A percentile compares a stretch with the other conserved stretches of the same genome.
These are phyloP conservation scores for Lipomyces japonicus DNA, from an alignment of 805 yeast genomes.

Conservation along the genomic window DNA sequence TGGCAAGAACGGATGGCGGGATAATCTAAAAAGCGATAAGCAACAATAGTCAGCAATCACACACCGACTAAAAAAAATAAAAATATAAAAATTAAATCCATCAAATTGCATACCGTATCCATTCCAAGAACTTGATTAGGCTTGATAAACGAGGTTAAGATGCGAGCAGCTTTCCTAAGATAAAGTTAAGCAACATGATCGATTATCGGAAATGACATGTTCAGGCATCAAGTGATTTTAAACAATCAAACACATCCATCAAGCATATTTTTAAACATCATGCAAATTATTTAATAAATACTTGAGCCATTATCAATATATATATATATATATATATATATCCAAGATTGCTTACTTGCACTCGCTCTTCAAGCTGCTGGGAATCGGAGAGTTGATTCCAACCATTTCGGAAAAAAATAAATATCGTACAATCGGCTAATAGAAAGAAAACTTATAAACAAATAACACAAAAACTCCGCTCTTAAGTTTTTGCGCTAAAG, in stretches of 20 bases:
- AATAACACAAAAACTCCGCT: no score
- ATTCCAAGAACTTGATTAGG: slow-evolving; percentile 93
- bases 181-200: not conserved
- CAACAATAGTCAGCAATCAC: slow-evolving; percentile 33
- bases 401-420: slow-evolving; percentile 9
- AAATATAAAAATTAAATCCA: not conserved
- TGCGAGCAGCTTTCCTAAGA: slow-evolving; percentile 82
- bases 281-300: no score
- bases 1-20: slow-evolving; percentile 80
- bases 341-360: slow-evolving; percentile 65
- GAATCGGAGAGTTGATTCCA: slow-evolving; percentile 82
- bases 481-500: no score
- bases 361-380: slow-evolving; percentile 82
- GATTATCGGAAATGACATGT: not conserved
- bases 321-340: no score
- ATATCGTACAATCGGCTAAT: no score
- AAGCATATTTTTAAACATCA: not conserved
- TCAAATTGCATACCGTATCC: slow-evolving; percentile 50
- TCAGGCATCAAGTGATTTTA: not conserved
- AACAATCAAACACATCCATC: not conserved
- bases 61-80: not conserved
- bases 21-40: slow-evolving; percentile 48
- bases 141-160: slow-evolving; percentile 82
- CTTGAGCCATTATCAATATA: no score
- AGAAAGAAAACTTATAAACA: no score